phyloP scores from a whole-genome alignment of 352 stramenopile species.

The Phytophthora pseudosyringae region DNA sequence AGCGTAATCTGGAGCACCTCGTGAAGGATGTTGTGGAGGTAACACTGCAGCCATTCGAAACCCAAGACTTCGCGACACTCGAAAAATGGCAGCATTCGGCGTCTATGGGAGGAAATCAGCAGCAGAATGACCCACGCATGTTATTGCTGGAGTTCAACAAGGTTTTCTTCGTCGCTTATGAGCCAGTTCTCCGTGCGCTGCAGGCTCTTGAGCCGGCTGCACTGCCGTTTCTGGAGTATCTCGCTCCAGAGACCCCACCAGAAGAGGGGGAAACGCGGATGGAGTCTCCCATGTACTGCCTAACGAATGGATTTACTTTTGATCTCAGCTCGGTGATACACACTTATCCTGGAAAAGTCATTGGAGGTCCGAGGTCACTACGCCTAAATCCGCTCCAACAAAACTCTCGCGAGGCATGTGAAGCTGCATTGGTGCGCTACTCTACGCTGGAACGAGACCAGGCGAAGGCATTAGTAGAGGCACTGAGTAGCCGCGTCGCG shows the following conservation, averaged over 20 bases:
- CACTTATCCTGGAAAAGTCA: slow-evolving; percentile 7
- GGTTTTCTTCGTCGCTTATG: slow-evolving; percentile 57
- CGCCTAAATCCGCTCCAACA: slow-evolving; percentile 27
- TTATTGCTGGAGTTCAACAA: slow-evolving; percentile 60
- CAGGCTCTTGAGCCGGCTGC: slow-evolving; percentile 35
- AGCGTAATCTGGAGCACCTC: slow-evolving; percentile 34
- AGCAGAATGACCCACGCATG: slow-evolving; percentile 22
- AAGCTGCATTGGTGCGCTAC: slow-evolving; percentile 30
- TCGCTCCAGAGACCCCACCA: slow-evolving; percentile 27
- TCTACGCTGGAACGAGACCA: slow-evolving; percentile 62
- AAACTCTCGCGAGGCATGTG: slow-evolving; percentile 23
- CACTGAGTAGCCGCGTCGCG: slow-evolving; percentile 69
- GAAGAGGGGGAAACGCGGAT: slow-evolving; percentile 20
- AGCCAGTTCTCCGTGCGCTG: slow-evolving; percentile 53
- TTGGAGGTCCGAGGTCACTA: slow-evolving; percentile 6
- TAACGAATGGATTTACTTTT: slow-evolving; percentile 34
- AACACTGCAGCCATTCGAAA: slow-evolving; percentile 45
- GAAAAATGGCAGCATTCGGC: slow-evolving; percentile 23
- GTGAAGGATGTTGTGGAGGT: slow-evolving; percentile 40
- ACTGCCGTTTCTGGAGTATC: slow-evolving; percentile 50
- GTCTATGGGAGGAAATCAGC: background rate
- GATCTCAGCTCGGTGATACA: slow-evolving; percentile 36
- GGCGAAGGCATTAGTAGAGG: slow-evolving; percentile 68
- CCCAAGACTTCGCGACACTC: slow-evolving; percentile 31
- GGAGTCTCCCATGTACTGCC: slow-evolving; percentile 43